Evolutionary conservation across 306 rosid species (phyloP), one percentile per base, ranked within the genome.

Genomic region (Alnus rubra): DNA sequence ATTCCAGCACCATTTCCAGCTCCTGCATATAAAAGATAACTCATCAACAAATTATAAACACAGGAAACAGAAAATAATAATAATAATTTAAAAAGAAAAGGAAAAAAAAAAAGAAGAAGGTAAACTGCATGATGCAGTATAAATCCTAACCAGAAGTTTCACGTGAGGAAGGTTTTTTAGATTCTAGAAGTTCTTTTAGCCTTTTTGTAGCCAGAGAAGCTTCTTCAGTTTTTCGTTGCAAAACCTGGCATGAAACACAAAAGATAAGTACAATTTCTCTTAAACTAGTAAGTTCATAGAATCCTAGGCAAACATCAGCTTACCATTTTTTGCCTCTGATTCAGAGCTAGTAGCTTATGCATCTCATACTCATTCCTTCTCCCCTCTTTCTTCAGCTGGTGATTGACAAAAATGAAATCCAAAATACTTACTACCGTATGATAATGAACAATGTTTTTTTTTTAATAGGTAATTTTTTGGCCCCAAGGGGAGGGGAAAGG

Each of bases 211-310:
- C 99, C 87, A 82, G 74, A 74, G 96, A 80, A 74, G 98, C 99
- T 86, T 96, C 99, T 91, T 93, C 99, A 51, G 99, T 88, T 82
- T 96, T 96, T 73, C 99, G 84, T 89, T 96, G 99, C 88, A 96
- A 82, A 71, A 96, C 97, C 98, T 96, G 78, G 59, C 58, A 74
- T 37, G 50, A 78, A 58, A 28, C 48, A 72, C 39, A 77, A 58
- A 68, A 56, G 35, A 52, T 81, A 13, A 76, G 73, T 65, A 84
- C 14, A 71, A 56, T 60, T 52, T 64, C 39, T 74, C 79, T 58
- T 80, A 74, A 33, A 79, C 45, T 72, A 16, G 48, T 39, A 73
- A 28, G 73, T 42, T 76, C 52, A 59, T 12, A 84, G 37, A 31
- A 52, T 31, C 18, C 11, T 31, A 71, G 79, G 64, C 69, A 59